Conservation (phyloP, 2,329 filamentous ascomycete species). For the Elsinoe fawcettii region DNA sequence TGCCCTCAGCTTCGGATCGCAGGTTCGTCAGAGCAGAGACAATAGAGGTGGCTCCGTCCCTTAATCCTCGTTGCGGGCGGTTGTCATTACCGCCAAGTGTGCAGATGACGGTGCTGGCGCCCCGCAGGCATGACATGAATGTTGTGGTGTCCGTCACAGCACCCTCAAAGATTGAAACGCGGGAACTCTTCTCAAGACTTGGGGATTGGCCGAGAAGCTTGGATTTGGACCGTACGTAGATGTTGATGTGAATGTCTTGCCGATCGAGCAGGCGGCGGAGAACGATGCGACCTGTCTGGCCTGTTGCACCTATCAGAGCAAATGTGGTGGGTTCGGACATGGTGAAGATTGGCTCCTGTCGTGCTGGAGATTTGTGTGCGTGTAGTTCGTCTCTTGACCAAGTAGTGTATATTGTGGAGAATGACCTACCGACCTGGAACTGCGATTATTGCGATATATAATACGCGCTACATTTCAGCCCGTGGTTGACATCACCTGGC, state of each 20-base stretch:
- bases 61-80: background rate
- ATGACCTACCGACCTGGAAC: too few relatives aligned
- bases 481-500: conserved; percentile 1
- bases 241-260: background rate
- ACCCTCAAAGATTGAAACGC: background rate
- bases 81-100: conserved; percentile 7
- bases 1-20: background rate
- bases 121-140: background rate
- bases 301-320: conserved; percentile 2
- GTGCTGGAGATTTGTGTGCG: background rate
- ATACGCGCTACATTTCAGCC: too few relatives aligned
- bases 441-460: too few relatives aligned
- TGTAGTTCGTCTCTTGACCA: too few relatives aligned
- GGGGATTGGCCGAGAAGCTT: background rate
- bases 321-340: background rate
- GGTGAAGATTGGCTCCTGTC: background rate
- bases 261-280: background rate
- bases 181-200: background rate
- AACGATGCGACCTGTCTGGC: background rate
- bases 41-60: background rate
- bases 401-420: too few relatives aligned
- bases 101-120: background rate
- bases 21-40: background rate
- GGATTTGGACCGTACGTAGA: conserved; percentile 4
- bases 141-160: background rate